Evolutionary conservation across 352 stramenopile species (phyloP).

Genomic region (Pythium aphanidermatum): DNA sequence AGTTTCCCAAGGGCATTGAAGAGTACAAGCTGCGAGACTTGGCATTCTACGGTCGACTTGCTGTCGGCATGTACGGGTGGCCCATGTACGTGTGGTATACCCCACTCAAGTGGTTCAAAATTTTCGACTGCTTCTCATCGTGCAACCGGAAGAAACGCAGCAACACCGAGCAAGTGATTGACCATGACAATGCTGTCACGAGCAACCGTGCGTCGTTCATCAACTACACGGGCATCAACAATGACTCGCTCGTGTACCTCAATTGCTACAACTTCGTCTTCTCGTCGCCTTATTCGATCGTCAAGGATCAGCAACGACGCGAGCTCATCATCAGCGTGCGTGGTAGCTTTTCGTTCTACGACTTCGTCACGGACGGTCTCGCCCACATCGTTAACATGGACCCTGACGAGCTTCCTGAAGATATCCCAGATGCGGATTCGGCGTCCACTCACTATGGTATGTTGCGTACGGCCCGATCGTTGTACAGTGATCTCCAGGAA

Average conservation of each 20-base stretch:
- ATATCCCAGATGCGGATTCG: constrained; percentile 37
- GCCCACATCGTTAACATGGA: constrained; percentile 61
- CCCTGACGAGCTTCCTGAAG: constrained; percentile 38
- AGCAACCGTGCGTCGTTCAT: constrained; percentile 66
- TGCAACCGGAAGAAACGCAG: constrained; percentile 24
- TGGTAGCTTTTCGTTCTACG: constrained; percentile 72
- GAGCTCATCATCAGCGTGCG: constrained; percentile 74
- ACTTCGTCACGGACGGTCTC: constrained; percentile 71
- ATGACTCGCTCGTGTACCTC: constrained; percentile 63
- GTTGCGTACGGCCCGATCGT: constrained; percentile 54
- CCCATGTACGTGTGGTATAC: constrained; percentile 74
- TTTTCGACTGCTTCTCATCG: constrained; percentile 43
- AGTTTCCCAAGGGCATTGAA: constrained; percentile 38
- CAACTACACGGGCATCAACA: constrained; percentile 57
- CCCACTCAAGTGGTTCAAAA: constrained; percentile 59
- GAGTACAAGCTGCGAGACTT: constrained; percentile 40
- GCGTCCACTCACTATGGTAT: constrained; percentile 69
- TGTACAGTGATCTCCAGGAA: constrained; percentile 54
- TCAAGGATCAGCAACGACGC: constrained; percentile 49
- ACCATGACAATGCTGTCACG: constrained; percentile 53
- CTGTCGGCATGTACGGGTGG: constrained; percentile 78
- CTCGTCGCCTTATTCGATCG: constrained; percentile 66
- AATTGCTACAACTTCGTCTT: constrained; percentile 80
- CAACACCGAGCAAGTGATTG: constrained; percentile 36
- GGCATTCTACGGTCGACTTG: constrained; percentile 57